A percentile compares a stretch with the other conserved stretches of the same genome.
Conservation (phyloP, 2,329 filamentous ascomycete species). For the Ophiostoma sp. region DNA sequence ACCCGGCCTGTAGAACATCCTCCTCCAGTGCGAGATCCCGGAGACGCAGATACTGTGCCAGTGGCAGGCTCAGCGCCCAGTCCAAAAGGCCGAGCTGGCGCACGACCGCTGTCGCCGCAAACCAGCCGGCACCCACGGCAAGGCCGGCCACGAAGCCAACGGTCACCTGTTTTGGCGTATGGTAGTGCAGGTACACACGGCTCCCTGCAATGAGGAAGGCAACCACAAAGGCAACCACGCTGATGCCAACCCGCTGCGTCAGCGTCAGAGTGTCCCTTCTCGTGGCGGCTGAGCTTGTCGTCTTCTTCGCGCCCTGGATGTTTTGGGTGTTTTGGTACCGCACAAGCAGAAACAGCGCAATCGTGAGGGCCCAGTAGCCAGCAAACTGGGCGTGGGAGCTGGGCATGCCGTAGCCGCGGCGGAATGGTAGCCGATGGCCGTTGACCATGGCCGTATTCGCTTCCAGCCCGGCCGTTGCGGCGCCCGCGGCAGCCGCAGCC, state of each 20-base stretch:
- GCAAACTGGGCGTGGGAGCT: conserved; percentile 91
- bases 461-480: background rate
- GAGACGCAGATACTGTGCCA: conserved; percentile 62
- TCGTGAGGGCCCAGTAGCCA: conserved; percentile 79
- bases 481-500: background rate
- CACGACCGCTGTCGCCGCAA: conserved; percentile 60
- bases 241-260: conserved; percentile 52
- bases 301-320: background rate
- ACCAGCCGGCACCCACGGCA: conserved; percentile 72
- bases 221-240: conserved; percentile 51
- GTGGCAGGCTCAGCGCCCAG: conserved; percentile 62
- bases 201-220: conserved; percentile 71
- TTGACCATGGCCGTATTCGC: background rate
- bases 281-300: background rate
- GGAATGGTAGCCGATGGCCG: conserved; percentile 20
- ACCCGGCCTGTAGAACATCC: conserved; percentile 84
- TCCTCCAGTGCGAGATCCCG: conserved; percentile 82
- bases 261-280: conserved; percentile 33
- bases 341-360: conserved; percentile 77
- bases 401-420: conserved; percentile 86
- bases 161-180: conserved; percentile 82
- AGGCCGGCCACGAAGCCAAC: conserved; percentile 68
- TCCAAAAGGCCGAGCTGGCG: conserved; percentile 64
- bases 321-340: conserved; percentile 41
- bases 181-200: conserved; percentile 86